Evolutionary conservation across 225 moss, liverwort and hornwort genomes (phyloP).

Genomic region (Bryum argenteum): DNA sequence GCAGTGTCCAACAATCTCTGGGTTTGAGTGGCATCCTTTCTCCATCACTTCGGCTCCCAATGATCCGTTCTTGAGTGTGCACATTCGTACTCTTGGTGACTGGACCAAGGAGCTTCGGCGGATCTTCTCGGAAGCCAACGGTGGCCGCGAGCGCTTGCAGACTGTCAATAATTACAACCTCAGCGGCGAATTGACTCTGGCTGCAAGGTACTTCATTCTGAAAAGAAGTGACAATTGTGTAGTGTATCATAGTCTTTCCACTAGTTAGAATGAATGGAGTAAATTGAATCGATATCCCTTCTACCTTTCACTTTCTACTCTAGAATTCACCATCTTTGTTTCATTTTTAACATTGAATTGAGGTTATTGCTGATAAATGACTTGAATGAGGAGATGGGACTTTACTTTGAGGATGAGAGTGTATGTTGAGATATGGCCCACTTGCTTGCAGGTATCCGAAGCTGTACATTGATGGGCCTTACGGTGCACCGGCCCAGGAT

Average conservation of each 20-base stretch:
- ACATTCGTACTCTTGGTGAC: conserved; percentile 92
- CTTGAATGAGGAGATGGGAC: too few species aligned
- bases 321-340: too few species aligned
- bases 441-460: conserved; percentile 49
- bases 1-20: conserved; percentile 86
- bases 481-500: conserved; percentile 94
- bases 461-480: conserved; percentile 90
- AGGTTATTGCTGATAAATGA: too few species aligned
- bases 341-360: too few species aligned
- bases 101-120: conserved; percentile 82
- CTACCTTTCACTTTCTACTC: too few species aligned
- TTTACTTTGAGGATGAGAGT: too few species aligned
- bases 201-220: conserved; percentile 49
- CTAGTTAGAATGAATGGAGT: too few species aligned
- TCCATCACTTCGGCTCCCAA: conserved; percentile 96
- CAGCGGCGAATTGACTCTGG: conserved; percentile 83
- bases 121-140: conserved; percentile 70
- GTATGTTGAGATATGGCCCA: too few species aligned
- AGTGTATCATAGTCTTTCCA: too few species aligned
- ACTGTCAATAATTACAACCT: conserved; percentile 75
- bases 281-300: too few species aligned
- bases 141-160: conserved; percentile 75
- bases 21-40: conserved; percentile 99
- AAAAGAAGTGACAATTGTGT: too few species aligned
- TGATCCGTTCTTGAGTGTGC: conserved; percentile 90